Evolutionary conservation across 345 rosid species (phyloP).

Genomic region (Salix brachista): DNA sequence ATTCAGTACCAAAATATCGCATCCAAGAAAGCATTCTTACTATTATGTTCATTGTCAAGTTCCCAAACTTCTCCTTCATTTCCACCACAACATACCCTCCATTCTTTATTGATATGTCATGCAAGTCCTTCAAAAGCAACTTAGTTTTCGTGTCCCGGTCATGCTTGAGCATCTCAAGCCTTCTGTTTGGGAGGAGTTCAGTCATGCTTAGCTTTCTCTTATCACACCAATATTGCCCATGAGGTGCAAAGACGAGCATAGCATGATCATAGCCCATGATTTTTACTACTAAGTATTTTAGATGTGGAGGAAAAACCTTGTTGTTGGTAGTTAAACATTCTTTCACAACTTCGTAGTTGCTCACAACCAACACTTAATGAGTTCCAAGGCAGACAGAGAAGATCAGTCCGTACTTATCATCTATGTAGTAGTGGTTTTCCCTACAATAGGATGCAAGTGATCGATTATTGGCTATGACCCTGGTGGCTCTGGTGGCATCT

Average conservation of each 20-base stretch:
- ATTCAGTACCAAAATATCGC: constrained; percentile 10
- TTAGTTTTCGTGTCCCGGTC: constrained; percentile 20
- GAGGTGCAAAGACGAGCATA: constrained; percentile 32
- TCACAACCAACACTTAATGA: constrained; percentile 20
- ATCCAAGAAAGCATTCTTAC: constrained; percentile 29
- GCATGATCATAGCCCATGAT: constrained; percentile 31
- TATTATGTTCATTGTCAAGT: constrained; percentile 26
- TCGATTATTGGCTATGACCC: no score
- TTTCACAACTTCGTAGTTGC: constrained; percentile 27
- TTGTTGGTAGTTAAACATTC: constrained; percentile 35
- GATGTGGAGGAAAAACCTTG: constrained; percentile 24
- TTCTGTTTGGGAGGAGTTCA: constrained; percentile 33
- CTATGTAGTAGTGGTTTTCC: constrained; percentile 22
- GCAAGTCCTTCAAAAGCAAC: constrained; percentile 15
- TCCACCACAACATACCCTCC: constrained; percentile 18
- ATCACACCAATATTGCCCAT: constrained; percentile 36
- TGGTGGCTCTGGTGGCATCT: no score
- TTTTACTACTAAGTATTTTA: constrained; percentile 13
- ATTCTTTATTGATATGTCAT: constrained; percentile 15
- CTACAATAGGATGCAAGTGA: constrained; percentile 17
- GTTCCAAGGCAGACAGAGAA: constrained; percentile 31
- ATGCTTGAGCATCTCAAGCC: constrained; percentile 33
- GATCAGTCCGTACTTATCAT: constrained; percentile 21
- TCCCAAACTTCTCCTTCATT: constrained; percentile 24
- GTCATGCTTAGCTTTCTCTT: constrained; percentile 26